Evolutionary conservation across 805 yeast genomes (phyloP), one percentile per base, ranked within the genome.

Genomic region (Candida broadrunensis): DNA sequence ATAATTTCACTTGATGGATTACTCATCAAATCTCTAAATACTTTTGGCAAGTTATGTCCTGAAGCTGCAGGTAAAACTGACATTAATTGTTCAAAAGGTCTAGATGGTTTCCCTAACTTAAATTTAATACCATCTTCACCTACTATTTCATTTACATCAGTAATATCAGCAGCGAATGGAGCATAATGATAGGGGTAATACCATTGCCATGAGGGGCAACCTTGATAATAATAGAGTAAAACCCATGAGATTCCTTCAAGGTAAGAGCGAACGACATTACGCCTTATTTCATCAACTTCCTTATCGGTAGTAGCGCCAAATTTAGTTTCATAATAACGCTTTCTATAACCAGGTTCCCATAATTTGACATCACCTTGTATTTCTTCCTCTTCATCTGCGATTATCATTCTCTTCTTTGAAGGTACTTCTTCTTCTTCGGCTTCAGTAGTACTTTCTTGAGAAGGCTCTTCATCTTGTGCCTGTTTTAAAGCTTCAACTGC

Each of bases 151-250:
- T 60, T 57, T 32, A 85, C 55, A 35, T 80, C 77, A 2, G 61
- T 70, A 54, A 93, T 86, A 60, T 93, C 99, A 5, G 83, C 76
- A 0, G 97, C 98, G 72, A 93, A 90, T 17, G 99, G 99, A 0
- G 99, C 98, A 66, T 93, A 95, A 58, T 93, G 98, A 59, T 83
- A 91, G 0, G 98, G 99, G 54, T 84, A 93, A 61, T 80, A 93
- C 99, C 99, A 93, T 41, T 83, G 83, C 99, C 99, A 93, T 0
- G 98, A 91, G 0, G 96, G 96, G 65, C 98, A 91, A 2, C 97
- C 98, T 63, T 93, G 98, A 61, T 88, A 91, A 65, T 93, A 93
- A 61, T 93, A 93, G 39, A 88, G 65, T 48, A 93, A 70, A 1
- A 84, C 96, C 99, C 99, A 93, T n/a, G 96, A 81, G 3, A 93